Base-by-base conservation (phyloP, 2,329 filamentous ascomycete genomes). In the Alternaria triticina region DNA sequence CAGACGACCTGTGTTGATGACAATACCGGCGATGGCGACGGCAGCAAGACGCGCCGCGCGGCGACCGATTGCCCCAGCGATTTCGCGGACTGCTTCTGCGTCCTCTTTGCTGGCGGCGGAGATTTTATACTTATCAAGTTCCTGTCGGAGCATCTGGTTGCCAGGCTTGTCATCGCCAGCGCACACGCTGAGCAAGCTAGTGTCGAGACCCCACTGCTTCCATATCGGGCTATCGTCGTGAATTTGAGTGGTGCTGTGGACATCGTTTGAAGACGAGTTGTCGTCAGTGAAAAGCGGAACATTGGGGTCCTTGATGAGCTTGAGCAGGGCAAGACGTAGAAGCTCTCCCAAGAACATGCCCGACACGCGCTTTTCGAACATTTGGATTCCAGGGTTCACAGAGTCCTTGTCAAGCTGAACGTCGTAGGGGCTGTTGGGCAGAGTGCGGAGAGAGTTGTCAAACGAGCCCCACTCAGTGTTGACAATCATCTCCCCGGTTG, bases 381-480 rank as follows among this genome's bases (percentile, higher is more conserved):
- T 97, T 78, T 99, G 96, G 65, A 97, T 89, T 25, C 96, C 96
- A 0, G 94, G 95, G 81, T 99, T 98, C 72, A 93, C 89, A 69
- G 91, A 96, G 64, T 90, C 88, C 60, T 84, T 83, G 80, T 99
- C 95, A 23, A 99, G 86, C 61, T 89, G 86, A 54, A 85, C 83
- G 77, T 99, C 96, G 83, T 93, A 98, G 0, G 88, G 83, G 0
- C 95, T 98, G 73, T 89, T 91, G 49, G 95, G 96, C 44, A 99
- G 86, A 20, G 97, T 91, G 71, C 90, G 92, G 69, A 98, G 88
- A 72, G 91, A 88, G 82, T 98, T 98, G 82, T 99, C 96, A 75
- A 99, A 99, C 61, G 93, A 97, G 66, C 96, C 96, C 96, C 96
- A 99, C 83, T 99, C 96, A 1, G 92, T 95, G 83, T 99, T 99